Conservation (phyloP, 805 yeast genomes). For the Saccharomycopsis malanga region DNA sequence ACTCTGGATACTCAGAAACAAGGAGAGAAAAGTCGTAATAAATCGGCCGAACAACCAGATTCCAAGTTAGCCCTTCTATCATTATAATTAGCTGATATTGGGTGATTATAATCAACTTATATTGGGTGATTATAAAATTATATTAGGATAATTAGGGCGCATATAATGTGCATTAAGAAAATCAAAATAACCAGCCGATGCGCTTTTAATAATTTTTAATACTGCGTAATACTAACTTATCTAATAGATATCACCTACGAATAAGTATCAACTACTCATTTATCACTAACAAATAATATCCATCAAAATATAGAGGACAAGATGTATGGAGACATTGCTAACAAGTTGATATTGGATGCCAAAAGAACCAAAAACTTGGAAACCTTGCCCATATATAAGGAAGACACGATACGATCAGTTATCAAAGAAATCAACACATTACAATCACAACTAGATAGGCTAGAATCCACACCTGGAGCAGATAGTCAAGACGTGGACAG, state of each 20-base stretch:
- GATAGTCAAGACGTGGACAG: constrained; percentile 8
- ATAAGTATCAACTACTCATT: too few relatives aligned
- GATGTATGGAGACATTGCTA: constrained; percentile 89
- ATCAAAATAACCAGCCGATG: too few relatives aligned
- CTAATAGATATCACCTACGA: neutral
- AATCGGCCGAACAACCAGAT: neutral
- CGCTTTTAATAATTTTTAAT: too few relatives aligned
- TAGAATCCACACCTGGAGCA: constrained; percentile 19
- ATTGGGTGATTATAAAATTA: too few relatives aligned
- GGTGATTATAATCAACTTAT: too few relatives aligned
- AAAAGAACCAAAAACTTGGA: constrained; percentile 66
- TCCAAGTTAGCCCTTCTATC: too few relatives aligned
- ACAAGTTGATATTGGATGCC: constrained; percentile 79
- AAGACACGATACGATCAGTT: constrained; percentile 61
- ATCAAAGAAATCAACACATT: constrained; percentile 65
- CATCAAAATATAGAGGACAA: too few relatives aligned
- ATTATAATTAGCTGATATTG: too few relatives aligned
- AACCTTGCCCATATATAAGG: constrained; percentile 61
- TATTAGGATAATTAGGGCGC: too few relatives aligned
- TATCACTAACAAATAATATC: too few relatives aligned
- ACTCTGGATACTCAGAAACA: neutral
- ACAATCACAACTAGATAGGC: constrained; percentile 46
- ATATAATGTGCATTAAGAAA: too few relatives aligned
- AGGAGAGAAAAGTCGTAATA: constrained; percentile 3
- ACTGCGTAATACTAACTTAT: neutral